phyloP scores from a whole-genome alignment of 176 grass and related monocot species.

The Leersia perrieri region DNA sequence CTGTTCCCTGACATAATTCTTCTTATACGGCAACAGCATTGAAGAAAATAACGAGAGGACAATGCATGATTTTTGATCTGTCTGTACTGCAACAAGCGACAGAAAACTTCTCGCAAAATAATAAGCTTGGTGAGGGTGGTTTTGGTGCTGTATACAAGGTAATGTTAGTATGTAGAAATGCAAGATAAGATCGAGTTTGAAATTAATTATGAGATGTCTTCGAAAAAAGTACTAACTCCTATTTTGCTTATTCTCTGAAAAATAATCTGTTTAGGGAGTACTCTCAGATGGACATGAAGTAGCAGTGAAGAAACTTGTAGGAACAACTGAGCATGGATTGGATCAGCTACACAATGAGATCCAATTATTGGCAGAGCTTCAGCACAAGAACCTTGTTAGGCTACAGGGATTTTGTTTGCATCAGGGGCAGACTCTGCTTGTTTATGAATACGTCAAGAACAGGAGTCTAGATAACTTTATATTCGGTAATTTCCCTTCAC shows the following conservation, averaged over 20 bases:
- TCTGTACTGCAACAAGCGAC: slow-evolving; percentile 34
- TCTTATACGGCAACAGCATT: not conserved
- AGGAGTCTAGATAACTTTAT: slow-evolving; percentile 38
- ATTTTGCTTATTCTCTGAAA: not conserved
- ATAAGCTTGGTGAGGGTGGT: slow-evolving; percentile 46
- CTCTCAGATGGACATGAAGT: slow-evolving; percentile 37
- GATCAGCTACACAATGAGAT: slow-evolving; percentile 37
- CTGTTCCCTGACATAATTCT: not conserved
- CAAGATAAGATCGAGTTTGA: no score
- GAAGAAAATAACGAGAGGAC: slow-evolving; percentile 17
- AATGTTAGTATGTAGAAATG: not conserved
- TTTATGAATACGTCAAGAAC: slow-evolving; percentile 49
- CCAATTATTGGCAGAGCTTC: slow-evolving; percentile 28
- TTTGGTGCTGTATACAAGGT: slow-evolving; percentile 51
- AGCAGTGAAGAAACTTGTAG: slow-evolving; percentile 47
- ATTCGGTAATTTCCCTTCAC: slow-evolving; percentile 33
- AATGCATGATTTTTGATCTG: slow-evolving; percentile 42
- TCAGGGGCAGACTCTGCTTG: slow-evolving; percentile 28
- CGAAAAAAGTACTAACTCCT: no score
- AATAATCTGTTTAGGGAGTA: slow-evolving; percentile 9
- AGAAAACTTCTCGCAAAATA: slow-evolving; percentile 36
- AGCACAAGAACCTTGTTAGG: slow-evolving; percentile 54
- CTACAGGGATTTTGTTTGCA: slow-evolving; percentile 42
- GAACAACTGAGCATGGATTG: slow-evolving; percentile 18
- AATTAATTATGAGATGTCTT: not conserved